Base-by-base conservation (phyloP, 768 basidiomycete species). In the Mycena belliarum region DNA sequence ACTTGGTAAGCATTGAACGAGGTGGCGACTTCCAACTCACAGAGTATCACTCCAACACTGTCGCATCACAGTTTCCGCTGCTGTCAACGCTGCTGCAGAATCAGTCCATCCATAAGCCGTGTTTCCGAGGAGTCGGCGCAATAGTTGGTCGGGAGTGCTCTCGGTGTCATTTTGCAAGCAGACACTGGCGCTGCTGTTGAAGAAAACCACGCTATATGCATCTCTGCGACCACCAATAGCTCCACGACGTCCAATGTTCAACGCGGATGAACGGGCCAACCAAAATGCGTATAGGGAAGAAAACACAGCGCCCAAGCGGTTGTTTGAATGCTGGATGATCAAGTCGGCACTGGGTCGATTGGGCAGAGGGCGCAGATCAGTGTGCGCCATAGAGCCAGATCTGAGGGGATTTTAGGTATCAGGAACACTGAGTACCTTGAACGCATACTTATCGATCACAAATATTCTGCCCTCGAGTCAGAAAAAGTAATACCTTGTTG, bases 291-390 rank as follows among this genome's bases (percentile, higher is more conserved):
- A 66, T 10, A 86, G 61, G 0, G 85, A 79, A 0, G 83, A 81
- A 38, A 79, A 81, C 0, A 85, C 86, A 0, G 85, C 83, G 0
- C 85, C 85, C 18, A 85, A 74, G 28, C 85, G 70, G 59, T 87
- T 80, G 55, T 82, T 66, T 38, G 72, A 69, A 0, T 51, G 60
- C 14, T 65, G 66, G 6, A 62, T 52, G 40, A 85, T 83, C 33
- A 63, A 65, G n/a, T 67, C 57, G 4, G 76, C 72, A 4, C 55
- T 71, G 0, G 82, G 81, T 2, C 80, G 77, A 43, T 75, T 71
- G 0, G 66, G 63, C 5, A 85, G 72, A 0, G 85, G 85, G 1
- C 44, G 66, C 35, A 73, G 70, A 60, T 85, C 85, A 1, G 0
- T n/a, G 0, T 0, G 2, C 3, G 24, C 0, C 84, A 86, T 86